Percentiles rank a stretch among this genome's conserved stretches.
Evolutionary conservation across 768 basidiomycete species (phyloP).

Genomic region (Baorangia bicolor): DNA sequence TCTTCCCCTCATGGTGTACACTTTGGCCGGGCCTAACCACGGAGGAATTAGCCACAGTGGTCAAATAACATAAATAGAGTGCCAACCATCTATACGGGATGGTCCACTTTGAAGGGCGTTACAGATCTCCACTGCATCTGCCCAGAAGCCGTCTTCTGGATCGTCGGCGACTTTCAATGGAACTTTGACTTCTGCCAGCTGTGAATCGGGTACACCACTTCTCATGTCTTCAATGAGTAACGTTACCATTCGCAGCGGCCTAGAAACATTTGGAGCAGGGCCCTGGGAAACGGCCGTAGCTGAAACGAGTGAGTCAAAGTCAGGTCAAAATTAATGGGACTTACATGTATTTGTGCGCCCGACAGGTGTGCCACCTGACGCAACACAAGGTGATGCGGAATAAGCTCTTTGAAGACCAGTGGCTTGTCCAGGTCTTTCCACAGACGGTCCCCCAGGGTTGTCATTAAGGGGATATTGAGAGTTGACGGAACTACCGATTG

Average conservation of each 20-base stretch:
- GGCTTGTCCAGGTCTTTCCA: slow-evolving; percentile 1
- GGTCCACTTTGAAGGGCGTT: slow-evolving; percentile 58
- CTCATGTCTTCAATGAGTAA: slow-evolving; percentile 65
- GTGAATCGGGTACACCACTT: slow-evolving; percentile 50
- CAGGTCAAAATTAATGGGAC: neutral
- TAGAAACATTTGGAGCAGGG: slow-evolving; percentile 11
- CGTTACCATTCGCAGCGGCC: slow-evolving; percentile 54
- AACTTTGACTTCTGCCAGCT: slow-evolving; percentile 65
- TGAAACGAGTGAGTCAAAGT: slow-evolving; percentile 7
- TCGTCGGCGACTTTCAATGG: slow-evolving; percentile 50
- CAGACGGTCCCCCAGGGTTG: neutral
- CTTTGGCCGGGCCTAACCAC: slow-evolving; percentile 59
- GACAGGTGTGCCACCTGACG: slow-evolving; percentile 4
- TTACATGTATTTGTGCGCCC: slow-evolving; percentile 39
- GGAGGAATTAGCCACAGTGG: neutral
- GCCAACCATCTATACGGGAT: slow-evolving; percentile 67
- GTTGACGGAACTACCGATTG: neutral
- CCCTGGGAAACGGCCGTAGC: slow-evolving; percentile 12
- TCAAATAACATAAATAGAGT: neutral
- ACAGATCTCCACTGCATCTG: slow-evolving; percentile 62
- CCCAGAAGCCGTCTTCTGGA: slow-evolving; percentile 64
- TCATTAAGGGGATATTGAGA: slow-evolving; percentile 7
- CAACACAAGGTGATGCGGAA: neutral
- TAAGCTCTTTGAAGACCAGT: neutral
- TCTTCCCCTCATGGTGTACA: slow-evolving; percentile 63